A percentile compares a stretch with the other conserved stretches of the same genome.
Evolutionary conservation across 768 basidiomycete genomes (phyloP).

Genomic region (Tremella mesenterica): DNA sequence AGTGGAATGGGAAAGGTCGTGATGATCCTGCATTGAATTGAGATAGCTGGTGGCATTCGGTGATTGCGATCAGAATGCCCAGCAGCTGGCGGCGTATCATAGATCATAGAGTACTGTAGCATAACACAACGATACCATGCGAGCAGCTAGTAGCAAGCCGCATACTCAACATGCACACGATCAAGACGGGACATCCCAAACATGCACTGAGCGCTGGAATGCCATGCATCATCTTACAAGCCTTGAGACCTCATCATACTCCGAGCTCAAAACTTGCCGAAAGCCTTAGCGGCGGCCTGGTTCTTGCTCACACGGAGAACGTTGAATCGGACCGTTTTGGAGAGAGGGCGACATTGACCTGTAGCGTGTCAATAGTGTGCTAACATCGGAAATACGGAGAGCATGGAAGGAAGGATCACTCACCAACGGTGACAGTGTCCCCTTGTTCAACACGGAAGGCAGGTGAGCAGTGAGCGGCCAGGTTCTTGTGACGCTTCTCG

Average conservation of each 20-base stretch:
- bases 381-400: too few relatives aligned
- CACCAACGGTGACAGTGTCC: conserved; percentile 85
- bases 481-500: conserved; percentile 82
- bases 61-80: too few relatives aligned
- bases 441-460: conserved; percentile 97
- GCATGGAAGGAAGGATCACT: not conserved
- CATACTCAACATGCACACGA: not conserved
- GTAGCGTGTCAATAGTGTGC: conserved; percentile 5
- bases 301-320: conserved; percentile 88
- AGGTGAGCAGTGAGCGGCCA: conserved; percentile 92
- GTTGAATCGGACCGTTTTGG: conserved; percentile 99
- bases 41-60: too few relatives aligned
- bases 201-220: too few relatives aligned
- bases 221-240: too few relatives aligned
- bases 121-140: too few relatives aligned
- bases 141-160: too few relatives aligned
- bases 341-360: conserved; percentile 98
- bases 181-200: not conserved
- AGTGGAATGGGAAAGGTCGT: too few relatives aligned
- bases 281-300: conserved; percentile 83
- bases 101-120: too few relatives aligned
- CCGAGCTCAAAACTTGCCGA: conserved; percentile 71
- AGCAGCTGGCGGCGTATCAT: too few relatives aligned
- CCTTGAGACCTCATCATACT: not conserved
- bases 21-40: too few relatives aligned